phyloP scores from a whole-genome alignment of 2,329 filamentous ascomycete genomes.

The Claviceps humidiphila region DNA sequence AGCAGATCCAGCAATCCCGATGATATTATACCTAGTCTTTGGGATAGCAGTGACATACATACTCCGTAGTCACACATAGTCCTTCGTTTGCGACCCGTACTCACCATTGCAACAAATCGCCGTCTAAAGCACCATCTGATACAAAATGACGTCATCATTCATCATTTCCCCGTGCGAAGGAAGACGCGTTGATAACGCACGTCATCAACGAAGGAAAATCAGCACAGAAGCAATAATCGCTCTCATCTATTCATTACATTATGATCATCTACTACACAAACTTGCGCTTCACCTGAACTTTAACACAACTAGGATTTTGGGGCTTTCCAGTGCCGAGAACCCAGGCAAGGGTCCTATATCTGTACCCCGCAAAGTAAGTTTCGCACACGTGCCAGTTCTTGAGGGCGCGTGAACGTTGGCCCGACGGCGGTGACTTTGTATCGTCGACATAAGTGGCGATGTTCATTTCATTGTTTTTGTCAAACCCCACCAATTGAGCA shows the following conservation, averaged over 20 bases:
- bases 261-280: constrained; percentile 5
- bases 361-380: constrained; percentile 10
- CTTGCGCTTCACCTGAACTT: constrained; percentile 11
- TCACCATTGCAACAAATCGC: no score
- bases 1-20: no score
- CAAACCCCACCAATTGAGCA: constrained; percentile 14
- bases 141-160: no score
- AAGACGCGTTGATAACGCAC: no score
- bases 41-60: no score
- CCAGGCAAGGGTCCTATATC: constrained; percentile 11
- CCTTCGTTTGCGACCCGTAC: no score
- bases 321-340: constrained; percentile 8
- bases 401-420: constrained; percentile 3
- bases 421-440: constrained; percentile 6
- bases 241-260: neutral
- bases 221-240: no score
- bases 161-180: no score
- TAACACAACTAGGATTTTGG: constrained; percentile 13
- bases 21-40: no score
- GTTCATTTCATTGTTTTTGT: constrained; percentile 7
- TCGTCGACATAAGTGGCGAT: constrained; percentile 12
- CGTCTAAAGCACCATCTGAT: no score
- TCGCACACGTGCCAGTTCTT: constrained; percentile 12
- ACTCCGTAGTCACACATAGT: no score
- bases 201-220: neutral